A percentile compares a stretch with the other conserved stretches of the same genome.
Conservation (phyloP, 2,329 filamentous ascomycete species). For the Triangularia verruculosa region DNA sequence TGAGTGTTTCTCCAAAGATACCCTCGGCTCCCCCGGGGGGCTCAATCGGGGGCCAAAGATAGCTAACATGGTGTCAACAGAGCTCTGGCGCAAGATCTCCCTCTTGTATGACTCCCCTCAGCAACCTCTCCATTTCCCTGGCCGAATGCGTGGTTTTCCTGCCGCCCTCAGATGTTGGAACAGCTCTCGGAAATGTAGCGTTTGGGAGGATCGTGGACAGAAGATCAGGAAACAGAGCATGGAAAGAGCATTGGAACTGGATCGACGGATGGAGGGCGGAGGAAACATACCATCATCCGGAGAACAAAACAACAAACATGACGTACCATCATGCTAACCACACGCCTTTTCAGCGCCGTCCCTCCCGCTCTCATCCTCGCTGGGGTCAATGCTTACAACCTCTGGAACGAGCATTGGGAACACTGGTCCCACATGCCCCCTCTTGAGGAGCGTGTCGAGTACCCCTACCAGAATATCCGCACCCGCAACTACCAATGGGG, state of each 20-base stretch:
- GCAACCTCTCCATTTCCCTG: not conserved
- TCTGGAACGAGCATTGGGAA: slow-evolving; percentile 97
- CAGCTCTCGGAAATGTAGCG: not conserved
- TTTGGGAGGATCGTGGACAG: not conserved
- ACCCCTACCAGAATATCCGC: slow-evolving; percentile 97
- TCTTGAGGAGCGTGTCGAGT: slow-evolving; percentile 87
- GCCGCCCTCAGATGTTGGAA: not conserved
- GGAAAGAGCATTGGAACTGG: not conserved
- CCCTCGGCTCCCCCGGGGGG: not conserved
- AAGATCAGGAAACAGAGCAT: not conserved
- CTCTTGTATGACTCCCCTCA: slow-evolving; percentile 70
- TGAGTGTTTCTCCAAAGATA: slow-evolving; percentile 46
- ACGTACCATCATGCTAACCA: not conserved
- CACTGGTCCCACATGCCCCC: slow-evolving; percentile 85
- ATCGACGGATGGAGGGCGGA: not conserved
- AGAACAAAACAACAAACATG: slow-evolving; percentile 1
- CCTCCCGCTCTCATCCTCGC: slow-evolving; percentile 71
- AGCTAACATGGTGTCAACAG: slow-evolving; percentile 49
- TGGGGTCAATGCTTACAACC: slow-evolving; percentile 77
- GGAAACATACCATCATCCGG: not conserved
- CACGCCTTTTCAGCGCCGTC: slow-evolving; percentile 56
- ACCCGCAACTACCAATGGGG: slow-evolving; percentile 95
- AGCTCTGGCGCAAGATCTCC: slow-evolving; percentile 93
- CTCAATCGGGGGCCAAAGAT: not conserved
- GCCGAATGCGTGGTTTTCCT: slow-evolving; percentile 24